A percentile compares a stretch with the other conserved stretches of the same genome.
These are phyloP conservation scores for Trypanosoma lewisi DNA, from an alignment of 208 protist genomes.

Conservation along the genomic window DNA sequence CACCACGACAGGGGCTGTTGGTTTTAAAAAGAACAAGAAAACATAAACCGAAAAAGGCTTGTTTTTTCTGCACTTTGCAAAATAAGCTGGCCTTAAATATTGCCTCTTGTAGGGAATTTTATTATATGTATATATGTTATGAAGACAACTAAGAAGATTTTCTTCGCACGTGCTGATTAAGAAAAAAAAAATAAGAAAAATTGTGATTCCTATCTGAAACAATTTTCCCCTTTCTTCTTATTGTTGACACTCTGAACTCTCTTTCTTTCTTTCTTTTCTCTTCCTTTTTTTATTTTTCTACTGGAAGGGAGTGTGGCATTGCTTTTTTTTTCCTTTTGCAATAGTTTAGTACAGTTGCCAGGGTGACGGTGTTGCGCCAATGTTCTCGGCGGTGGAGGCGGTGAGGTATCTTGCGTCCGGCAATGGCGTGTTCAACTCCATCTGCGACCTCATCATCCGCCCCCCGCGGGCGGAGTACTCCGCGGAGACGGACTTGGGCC, in stretches of 20 bases:
- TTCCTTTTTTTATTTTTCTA: not conserved
- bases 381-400: slow-evolving; percentile 43
- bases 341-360: not conserved
- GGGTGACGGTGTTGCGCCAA: slow-evolving; percentile 8
- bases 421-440: slow-evolving; percentile 52
- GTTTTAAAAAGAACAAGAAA: too few species aligned
- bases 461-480: slow-evolving; percentile 69
- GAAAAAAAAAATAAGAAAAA: too few species aligned
- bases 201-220: too few species aligned
- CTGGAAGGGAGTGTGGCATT: not conserved
- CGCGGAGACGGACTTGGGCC: slow-evolving; percentile 48
- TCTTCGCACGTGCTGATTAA: too few species aligned
- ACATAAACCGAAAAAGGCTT: too few species aligned
- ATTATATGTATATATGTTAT: too few species aligned
- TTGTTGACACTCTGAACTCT: not conserved
- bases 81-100: too few species aligned
- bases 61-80: too few species aligned
- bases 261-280: not conserved
- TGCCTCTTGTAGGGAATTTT: too few species aligned
- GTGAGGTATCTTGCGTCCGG: slow-evolving; percentile 37
- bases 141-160: too few species aligned
- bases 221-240: not conserved
- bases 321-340: slow-evolving; percentile 4
- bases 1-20: too few species aligned
- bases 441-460: slow-evolving; percentile 89